A percentile compares a stretch with the other conserved stretches of the same genome.
Conservation (phyloP, 495 filamentous ascomycete genomes). For the Aspergillus carlsbadensis region DNA sequence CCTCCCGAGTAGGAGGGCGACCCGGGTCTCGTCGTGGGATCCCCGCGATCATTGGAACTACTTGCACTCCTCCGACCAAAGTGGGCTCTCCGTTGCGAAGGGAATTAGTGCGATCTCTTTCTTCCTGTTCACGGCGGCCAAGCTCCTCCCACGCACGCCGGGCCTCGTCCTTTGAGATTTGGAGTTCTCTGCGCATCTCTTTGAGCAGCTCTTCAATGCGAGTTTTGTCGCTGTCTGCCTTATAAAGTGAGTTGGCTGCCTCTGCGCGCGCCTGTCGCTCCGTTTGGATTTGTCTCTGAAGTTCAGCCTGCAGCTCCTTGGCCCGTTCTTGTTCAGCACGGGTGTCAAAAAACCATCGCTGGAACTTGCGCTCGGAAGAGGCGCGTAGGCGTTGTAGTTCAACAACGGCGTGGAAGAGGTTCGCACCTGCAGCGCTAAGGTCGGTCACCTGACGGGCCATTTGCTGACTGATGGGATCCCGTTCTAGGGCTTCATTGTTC, state of each 20-base stretch:
- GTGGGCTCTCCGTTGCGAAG: constrained; percentile 87
- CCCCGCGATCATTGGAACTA: constrained; percentile 90
- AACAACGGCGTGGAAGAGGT: constrained; percentile 96
- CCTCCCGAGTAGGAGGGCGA: constrained; percentile 49
- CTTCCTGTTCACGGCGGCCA: constrained; percentile 89
- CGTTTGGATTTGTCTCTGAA: constrained; percentile 68
- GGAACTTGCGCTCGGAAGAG: constrained; percentile 94
- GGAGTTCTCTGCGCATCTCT: constrained; percentile 86
- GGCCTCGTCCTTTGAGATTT: constrained; percentile 95
- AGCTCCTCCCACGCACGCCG: constrained; percentile 96
- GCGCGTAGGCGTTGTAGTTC: constrained; percentile 94
- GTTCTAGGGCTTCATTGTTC: constrained; percentile 78
- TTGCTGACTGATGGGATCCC: constrained; percentile 80
- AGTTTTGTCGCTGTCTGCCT: constrained; percentile 62
- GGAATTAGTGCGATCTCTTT: constrained; percentile 84
- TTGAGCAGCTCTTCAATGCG: constrained; percentile 71
- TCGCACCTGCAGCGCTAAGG: constrained; percentile 91
- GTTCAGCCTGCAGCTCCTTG: constrained; percentile 78
- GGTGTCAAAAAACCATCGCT: constrained; percentile 97
- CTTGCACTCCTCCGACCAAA: constrained; percentile 88
- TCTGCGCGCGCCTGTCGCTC: constrained; percentile 71
- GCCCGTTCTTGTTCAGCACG: constrained; percentile 81
- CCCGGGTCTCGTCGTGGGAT: constrained; percentile 60
- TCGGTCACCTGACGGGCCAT: constrained; percentile 93
- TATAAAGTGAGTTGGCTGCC: constrained; percentile 59